These are phyloP conservation scores for Pleurotus eryngii DNA, from an alignment of 768 basidiomycete genomes.

Conservation along the genomic window DNA sequence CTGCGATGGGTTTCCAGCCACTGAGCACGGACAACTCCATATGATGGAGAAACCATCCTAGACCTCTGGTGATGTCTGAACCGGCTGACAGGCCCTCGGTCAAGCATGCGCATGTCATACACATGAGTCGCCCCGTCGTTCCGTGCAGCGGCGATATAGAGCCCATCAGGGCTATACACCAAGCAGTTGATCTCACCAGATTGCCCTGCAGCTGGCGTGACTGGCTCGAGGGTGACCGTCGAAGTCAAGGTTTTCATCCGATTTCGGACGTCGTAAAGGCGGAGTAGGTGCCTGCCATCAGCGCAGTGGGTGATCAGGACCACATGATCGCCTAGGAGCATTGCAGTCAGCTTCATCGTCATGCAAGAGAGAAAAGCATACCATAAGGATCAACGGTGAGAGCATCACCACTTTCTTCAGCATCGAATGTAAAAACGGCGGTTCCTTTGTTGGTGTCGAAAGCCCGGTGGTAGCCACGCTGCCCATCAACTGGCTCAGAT, in stretches of 20 bases:
- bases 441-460: constrained; percentile 37
- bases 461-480: constrained; percentile 44
- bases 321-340: constrained; percentile 24
- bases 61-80: constrained; percentile 37
- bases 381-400: constrained; percentile 45
- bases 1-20: constrained; percentile 46
- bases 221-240: constrained; percentile 32
- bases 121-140: constrained; percentile 57
- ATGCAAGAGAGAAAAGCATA: constrained; percentile 14
- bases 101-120: constrained; percentile 58
- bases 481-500: constrained; percentile 41
- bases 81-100: constrained; percentile 40
- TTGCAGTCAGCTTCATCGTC: background rate
- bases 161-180: constrained; percentile 56
- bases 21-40: constrained; percentile 47
- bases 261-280: constrained; percentile 50
- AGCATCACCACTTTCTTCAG: constrained; percentile 51
- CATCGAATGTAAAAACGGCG: constrained; percentile 34
- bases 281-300: constrained; percentile 32
- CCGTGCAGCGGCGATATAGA: constrained; percentile 57
- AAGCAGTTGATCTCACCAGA: constrained; percentile 47
- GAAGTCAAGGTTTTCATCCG: constrained; percentile 22
- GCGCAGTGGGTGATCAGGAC: constrained; percentile 29
- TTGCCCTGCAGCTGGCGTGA: constrained; percentile 16
- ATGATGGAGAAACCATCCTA: constrained; percentile 29